Conservation (phyloP, 2,329 filamentous ascomycete genomes). For the Sporothrix pseudoabietina region DNA sequence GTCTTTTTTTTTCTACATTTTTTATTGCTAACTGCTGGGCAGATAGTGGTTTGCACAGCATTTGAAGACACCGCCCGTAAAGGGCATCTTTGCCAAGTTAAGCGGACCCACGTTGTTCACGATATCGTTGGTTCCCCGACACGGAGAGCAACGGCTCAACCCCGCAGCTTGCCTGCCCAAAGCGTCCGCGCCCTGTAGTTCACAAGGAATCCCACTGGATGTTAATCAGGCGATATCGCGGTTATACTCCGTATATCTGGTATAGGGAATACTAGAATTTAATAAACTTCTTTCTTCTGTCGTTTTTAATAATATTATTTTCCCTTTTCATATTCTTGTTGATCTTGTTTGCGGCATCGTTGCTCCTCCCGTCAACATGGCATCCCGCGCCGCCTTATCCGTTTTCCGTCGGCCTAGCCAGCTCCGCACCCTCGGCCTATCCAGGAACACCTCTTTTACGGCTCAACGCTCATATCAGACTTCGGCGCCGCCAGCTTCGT, state of each 20-base stretch:
- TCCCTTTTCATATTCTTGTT: too few relatives aligned
- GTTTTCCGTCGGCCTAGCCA: not conserved
- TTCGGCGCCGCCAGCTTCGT: not conserved
- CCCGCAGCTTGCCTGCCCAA: conserved; percentile 19
- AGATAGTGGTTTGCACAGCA: not conserved
- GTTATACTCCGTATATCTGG: not conserved
- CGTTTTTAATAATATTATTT: not conserved
- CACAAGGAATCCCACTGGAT: not conserved
- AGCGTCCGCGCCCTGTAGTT: not conserved
- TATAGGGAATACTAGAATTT: too few relatives aligned
- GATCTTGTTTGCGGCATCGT: not conserved
- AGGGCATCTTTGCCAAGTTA: not conserved
- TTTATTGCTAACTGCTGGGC: not conserved
- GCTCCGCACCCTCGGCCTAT: not conserved
- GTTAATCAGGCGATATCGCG: conserved; percentile 15
- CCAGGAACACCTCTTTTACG: not conserved
- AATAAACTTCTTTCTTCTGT: not conserved
- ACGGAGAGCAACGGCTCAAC: conserved; percentile 10
- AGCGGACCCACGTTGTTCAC: not conserved
- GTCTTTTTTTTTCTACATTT: not conserved
- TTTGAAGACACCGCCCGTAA: not conserved
- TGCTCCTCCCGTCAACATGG: conserved; percentile 1
- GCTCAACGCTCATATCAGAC: conserved; percentile 11
- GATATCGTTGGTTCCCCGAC: not conserved
- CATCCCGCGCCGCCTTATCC: conserved; percentile 13